These are phyloP conservation scores for Notholithocarpus densiflorus DNA, from an alignment of 306 rosid genomes.

Conservation along the genomic window DNA sequence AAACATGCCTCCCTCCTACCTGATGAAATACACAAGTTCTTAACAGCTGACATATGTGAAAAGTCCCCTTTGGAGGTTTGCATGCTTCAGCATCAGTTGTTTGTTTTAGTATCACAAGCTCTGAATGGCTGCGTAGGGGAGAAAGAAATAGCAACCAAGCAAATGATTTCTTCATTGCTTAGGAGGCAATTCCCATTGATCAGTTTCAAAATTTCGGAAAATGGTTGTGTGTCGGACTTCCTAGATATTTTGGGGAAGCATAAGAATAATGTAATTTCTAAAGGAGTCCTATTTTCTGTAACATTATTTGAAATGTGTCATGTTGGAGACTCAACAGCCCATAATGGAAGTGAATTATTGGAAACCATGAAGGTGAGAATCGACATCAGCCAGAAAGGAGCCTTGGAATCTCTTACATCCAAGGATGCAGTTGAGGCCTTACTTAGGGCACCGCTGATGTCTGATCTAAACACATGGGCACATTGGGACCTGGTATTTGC, in stretches of 20 bases:
- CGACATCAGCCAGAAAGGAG: constrained; percentile 27
- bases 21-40: constrained; percentile 42
- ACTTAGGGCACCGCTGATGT: constrained; percentile 77
- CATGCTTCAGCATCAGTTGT: constrained; percentile 64
- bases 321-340: constrained; percentile 34
- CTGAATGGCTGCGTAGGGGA: constrained; percentile 51
- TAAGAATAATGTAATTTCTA: constrained; percentile 42
- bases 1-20: constrained; percentile 57
- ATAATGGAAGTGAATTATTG: constrained; percentile 32
- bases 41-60: constrained; percentile 36
- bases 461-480: constrained; percentile 85
- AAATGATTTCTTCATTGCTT: constrained; percentile 55
- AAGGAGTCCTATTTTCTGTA: constrained; percentile 65
- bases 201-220: constrained; percentile 49
- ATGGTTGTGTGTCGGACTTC: constrained; percentile 54
- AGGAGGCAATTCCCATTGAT: constrained; percentile 71
- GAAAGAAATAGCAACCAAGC: constrained; percentile 45
- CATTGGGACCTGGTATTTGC: constrained; percentile 88
- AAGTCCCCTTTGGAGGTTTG: constrained; percentile 50
- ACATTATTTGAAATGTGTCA: constrained; percentile 42
- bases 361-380: constrained; percentile 28
- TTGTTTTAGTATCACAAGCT: constrained; percentile 70
- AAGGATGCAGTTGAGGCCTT: constrained; percentile 67
- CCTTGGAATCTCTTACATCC: constrained; percentile 34
- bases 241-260: constrained; percentile 44